phyloP scores from a whole-genome alignment of 2,329 filamentous ascomycete species.

The Xylariaceae sp. region DNA sequence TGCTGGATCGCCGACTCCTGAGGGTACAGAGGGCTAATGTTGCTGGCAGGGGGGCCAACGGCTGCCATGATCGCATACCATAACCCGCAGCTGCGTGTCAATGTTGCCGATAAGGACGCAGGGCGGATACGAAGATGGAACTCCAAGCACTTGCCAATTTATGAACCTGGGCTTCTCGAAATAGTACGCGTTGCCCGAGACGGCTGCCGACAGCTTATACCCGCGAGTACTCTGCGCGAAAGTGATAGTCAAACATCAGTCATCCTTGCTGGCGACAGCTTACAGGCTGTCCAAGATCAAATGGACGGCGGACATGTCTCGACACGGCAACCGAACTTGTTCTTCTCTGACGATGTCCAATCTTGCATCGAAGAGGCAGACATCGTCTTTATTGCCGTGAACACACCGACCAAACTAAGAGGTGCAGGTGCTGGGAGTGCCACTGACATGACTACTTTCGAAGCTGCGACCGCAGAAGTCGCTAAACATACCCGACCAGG shows the following conservation, averaged over 20 bases:
- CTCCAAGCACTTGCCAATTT: constrained; percentile 67
- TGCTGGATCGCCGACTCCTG: too few species aligned
- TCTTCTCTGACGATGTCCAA: constrained; percentile 67
- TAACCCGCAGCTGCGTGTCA: constrained; percentile 66
- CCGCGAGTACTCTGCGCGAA: constrained; percentile 22
- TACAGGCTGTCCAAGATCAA: constrained; percentile 1
- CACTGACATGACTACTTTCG: constrained; percentile 68
- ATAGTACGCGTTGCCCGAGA: constrained; percentile 63
- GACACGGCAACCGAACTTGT: constrained; percentile 58
- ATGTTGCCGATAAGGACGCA: constrained; percentile 68
- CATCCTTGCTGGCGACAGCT: too few species aligned
- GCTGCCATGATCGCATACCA: constrained; percentile 70
- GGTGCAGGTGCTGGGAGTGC: constrained; percentile 67
- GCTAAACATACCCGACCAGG: constrained; percentile 61
- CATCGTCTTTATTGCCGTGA: constrained; percentile 71
- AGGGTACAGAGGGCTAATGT: too few species aligned
- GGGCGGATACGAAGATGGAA: constrained; percentile 69
- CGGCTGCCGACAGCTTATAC: constrained; percentile 41
- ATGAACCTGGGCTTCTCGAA: constrained; percentile 67
- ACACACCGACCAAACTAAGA: constrained; percentile 71
- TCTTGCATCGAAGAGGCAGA: constrained; percentile 63
- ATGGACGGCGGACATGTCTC: constrained; percentile 29
- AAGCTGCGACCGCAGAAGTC: constrained; percentile 64
- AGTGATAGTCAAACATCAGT: constrained; percentile 30
- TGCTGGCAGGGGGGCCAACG: constrained; percentile 64